phyloP scores from a whole-genome alignment of 1,139 yeast species.

The Trichomonascaceae sp. region DNA sequence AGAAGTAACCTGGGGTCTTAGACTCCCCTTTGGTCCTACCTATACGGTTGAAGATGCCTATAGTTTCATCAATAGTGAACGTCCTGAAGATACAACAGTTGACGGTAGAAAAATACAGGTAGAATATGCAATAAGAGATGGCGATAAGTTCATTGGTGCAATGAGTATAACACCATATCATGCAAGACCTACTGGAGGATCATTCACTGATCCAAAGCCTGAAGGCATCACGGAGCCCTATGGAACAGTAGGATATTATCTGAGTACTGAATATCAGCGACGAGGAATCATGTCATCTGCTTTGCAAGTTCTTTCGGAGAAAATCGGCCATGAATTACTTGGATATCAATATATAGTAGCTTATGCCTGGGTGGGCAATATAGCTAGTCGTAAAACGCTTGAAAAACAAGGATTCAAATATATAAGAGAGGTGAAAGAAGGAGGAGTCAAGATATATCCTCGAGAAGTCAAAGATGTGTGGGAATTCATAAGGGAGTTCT shows the following conservation, averaged over 20 bases:
- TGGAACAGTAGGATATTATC: constrained; percentile 21
- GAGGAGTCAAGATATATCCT: constrained; percentile 1
- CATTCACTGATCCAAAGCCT: constrained; percentile 1
- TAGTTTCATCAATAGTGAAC: not conserved
- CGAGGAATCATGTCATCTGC: constrained; percentile 19
- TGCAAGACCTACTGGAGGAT: not conserved
- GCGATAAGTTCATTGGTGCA: constrained; percentile 1
- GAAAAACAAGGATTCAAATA: constrained; percentile 19
- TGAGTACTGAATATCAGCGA: constrained; percentile 18
- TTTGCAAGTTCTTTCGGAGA: constrained; percentile 13
- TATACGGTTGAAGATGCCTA: constrained; percentile 5
- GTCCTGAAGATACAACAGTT: not conserved
- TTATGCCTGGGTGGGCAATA: constrained; percentile 17
- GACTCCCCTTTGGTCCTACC: constrained; percentile 4
- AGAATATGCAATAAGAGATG: constrained; percentile 3
- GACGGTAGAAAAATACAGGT: not conserved
- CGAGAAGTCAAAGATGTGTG: constrained; percentile 3
- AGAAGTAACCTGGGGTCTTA: not conserved
- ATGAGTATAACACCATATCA: not conserved
- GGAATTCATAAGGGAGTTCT: constrained; percentile 1
- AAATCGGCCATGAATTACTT: constrained; percentile 15
- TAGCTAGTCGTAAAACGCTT: constrained; percentile 17
- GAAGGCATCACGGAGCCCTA: not conserved
- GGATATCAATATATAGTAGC: constrained; percentile 16
- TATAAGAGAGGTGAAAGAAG: constrained; percentile 5